Conservation (phyloP, 495 filamentous ascomycete genomes). For the Aspergillus funiculosus region DNA sequence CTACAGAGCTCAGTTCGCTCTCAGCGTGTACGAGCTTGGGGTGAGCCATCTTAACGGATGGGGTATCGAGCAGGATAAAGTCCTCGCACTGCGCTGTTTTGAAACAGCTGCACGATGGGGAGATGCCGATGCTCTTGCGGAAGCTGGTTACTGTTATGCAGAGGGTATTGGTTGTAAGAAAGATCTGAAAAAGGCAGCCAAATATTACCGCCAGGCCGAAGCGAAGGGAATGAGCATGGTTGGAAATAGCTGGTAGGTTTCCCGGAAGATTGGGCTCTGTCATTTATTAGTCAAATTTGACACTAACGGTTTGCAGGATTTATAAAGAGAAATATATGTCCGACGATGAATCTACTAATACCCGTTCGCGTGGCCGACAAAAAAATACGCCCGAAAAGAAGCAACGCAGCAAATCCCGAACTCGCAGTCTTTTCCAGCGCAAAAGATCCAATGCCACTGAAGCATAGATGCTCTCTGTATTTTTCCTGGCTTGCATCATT, state of each 20-base stretch:
- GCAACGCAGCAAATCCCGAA: conserved; percentile 56
- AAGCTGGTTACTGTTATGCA: conserved; percentile 83
- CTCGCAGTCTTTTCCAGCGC: conserved; percentile 60
- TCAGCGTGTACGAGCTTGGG: conserved; percentile 92
- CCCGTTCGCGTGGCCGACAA: conserved; percentile 32
- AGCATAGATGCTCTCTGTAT: conserved; percentile 21
- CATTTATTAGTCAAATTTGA: background rate
- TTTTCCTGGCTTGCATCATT: conserved; percentile 6
- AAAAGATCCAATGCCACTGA: conserved; percentile 48
- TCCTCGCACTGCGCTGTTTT: conserved; percentile 82
- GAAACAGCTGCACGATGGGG: conserved; percentile 96
- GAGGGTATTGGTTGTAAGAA: conserved; percentile 87
- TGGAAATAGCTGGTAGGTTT: conserved; percentile 87
- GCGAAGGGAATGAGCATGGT: conserved; percentile 94
- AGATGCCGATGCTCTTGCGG: conserved; percentile 87
- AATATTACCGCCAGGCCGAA: conserved; percentile 84
- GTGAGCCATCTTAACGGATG: conserved; percentile 98
- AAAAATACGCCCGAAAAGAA: conserved; percentile 50
- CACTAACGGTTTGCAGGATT: conserved; percentile 55
- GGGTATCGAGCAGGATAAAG: conserved; percentile 91
- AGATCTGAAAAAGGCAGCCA: conserved; percentile 89
- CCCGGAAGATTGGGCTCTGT: background rate
- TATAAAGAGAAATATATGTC: conserved; percentile 93
- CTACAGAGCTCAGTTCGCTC: conserved; percentile 82
- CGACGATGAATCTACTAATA: conserved; percentile 52